Percentiles rank a stretch among this genome's conserved stretches.
These are phyloP conservation scores for Nakaseomyces delphensis DNA, from an alignment of 1,139 yeast species.

Conservation along the genomic window DNA sequence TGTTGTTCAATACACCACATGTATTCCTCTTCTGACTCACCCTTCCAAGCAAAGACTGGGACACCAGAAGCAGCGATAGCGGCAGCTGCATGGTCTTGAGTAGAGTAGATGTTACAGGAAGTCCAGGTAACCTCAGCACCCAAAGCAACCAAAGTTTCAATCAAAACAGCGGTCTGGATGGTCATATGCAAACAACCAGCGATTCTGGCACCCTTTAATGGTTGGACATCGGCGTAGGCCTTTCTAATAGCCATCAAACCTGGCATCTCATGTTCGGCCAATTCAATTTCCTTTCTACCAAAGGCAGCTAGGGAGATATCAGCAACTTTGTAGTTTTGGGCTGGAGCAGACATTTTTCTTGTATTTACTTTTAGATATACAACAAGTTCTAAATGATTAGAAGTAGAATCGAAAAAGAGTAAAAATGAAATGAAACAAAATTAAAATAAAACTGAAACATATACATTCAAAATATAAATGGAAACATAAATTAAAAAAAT, in stretches of 20 bases:
- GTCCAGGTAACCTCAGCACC: conserved; percentile 99
- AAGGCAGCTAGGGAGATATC: conserved; percentile 98
- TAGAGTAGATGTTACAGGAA: conserved; percentile 98
- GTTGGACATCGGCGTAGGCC: conserved; percentile 87
- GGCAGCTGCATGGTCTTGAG: conserved; percentile 99
- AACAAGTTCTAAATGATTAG: not conserved
- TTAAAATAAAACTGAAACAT: not conserved
- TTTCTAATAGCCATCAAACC: conserved; percentile 98
- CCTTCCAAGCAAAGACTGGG: conserved; percentile 99
- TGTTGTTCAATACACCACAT: conserved; percentile 99
- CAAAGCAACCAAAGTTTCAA: conserved; percentile 92
- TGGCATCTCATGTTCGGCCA: conserved; percentile 99
- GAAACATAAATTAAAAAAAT: not conserved
- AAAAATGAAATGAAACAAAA: not conserved
- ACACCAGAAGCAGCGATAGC: conserved; percentile 99
- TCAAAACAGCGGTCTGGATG: conserved; percentile 97
- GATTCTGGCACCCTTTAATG: conserved; percentile 96
- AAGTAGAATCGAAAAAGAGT: not conserved
- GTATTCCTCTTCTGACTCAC: conserved; percentile 99
- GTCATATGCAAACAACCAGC: conserved; percentile 99
- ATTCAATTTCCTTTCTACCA: conserved; percentile 99
- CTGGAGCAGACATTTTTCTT: conserved; percentile 46
- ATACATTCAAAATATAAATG: not conserved
- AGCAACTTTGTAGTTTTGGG: conserved; percentile 86
- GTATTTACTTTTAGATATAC: not conserved